A percentile compares a stretch with the other conserved stretches of the same genome.
phyloP scores from a whole-genome alignment of 805 yeast genomes.

The Saturnispora sanitii region DNA sequence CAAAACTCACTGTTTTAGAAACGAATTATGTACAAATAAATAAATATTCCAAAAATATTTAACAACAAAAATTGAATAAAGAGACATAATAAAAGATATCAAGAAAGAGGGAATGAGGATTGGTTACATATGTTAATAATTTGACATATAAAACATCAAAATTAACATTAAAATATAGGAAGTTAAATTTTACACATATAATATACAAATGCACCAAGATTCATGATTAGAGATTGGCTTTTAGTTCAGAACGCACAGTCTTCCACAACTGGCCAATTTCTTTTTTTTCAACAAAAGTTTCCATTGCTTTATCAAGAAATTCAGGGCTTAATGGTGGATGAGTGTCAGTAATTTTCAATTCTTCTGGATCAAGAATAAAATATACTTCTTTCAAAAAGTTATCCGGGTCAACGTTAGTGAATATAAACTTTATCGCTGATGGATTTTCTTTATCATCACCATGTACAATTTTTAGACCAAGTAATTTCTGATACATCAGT shows the following conservation, averaged over 20 bases:
- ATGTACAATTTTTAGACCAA: constrained; percentile 37
- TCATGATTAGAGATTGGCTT: not conserved
- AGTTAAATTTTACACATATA: not conserved
- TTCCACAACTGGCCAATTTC: constrained; percentile 28
- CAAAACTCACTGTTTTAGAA: too few relatives aligned
- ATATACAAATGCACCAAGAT: not conserved
- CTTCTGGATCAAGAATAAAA: constrained; percentile 33
- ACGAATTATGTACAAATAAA: too few relatives aligned
- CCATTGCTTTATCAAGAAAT: constrained; percentile 13
- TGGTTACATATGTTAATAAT: too few relatives aligned
- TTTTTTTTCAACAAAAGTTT: constrained; percentile 19
- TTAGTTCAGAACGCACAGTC: constrained; percentile 23
- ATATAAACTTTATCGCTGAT: constrained; percentile 30
- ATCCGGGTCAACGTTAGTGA: constrained; percentile 38
- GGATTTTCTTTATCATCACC: constrained; percentile 27
- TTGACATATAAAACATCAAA: too few relatives aligned
- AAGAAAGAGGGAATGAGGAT: too few relatives aligned
- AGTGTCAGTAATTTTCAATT: constrained; percentile 27
- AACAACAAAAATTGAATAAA: too few relatives aligned
- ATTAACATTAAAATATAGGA: not conserved
- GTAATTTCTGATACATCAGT: constrained; percentile 34
- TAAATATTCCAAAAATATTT: too few relatives aligned
- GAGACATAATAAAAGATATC: too few relatives aligned
- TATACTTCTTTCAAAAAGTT: constrained; percentile 35
- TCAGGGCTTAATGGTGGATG: constrained; percentile 27